Evolutionary conservation across 441 rosid species (phyloP).

Genomic region (Gossypium lobatum): DNA sequence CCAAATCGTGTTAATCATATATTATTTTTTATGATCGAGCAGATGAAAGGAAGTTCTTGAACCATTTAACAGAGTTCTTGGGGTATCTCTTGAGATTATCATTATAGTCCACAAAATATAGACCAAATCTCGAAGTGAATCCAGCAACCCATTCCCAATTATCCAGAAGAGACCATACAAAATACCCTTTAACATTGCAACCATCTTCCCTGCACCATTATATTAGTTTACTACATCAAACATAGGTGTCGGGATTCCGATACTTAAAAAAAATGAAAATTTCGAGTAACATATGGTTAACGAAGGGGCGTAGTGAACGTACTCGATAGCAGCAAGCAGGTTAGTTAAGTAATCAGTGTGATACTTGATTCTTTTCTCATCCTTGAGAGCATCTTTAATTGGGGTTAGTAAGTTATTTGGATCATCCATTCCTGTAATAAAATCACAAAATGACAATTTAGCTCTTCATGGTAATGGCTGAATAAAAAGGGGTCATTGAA

Average conservation of each 20-base stretch:
- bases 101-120: constrained; percentile 74
- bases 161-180: constrained; percentile 86
- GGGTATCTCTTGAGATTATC: constrained; percentile 89
- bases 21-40: background rate
- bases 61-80: constrained; percentile 82
- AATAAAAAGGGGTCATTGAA: background rate
- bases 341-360: constrained; percentile 71
- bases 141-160: constrained; percentile 98
- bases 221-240: background rate
- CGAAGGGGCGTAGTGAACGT: constrained; percentile 10
- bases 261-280: background rate
- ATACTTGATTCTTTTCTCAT: constrained; percentile 74
- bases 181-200: constrained; percentile 92
- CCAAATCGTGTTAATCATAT: background rate
- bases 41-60: constrained; percentile 67
- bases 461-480: background rate
- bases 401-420: constrained; percentile 38
- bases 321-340: constrained; percentile 73
- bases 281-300: background rate
- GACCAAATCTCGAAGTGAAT: constrained; percentile 85
- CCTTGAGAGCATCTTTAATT: constrained; percentile 58
- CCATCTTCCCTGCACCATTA: constrained; percentile 66
- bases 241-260: background rate
- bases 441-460: background rate
- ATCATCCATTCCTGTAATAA: constrained; percentile 79